Base-by-base conservation (phyloP, 2,329 filamentous ascomycete genomes). In the Hypomyces perniciosus region DNA sequence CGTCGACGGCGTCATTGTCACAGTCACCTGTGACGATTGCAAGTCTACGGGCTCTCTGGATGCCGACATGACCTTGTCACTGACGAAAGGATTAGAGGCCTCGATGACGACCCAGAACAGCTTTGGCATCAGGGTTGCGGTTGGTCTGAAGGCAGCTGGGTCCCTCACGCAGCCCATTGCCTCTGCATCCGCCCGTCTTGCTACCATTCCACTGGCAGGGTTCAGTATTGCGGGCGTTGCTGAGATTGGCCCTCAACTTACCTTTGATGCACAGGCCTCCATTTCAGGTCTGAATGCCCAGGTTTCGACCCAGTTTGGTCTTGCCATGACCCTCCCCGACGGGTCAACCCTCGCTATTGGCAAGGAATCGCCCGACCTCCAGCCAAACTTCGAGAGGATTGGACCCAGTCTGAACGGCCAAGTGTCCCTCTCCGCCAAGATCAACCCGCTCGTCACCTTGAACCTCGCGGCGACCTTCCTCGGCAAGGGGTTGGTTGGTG, bases 231-330 rank as follows among this genome's bases (percentile, higher is more conserved):
- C 42, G 6, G 44, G 35, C 28, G 39, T 53, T n/a, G 48, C 46
- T 43, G 44, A 50, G 33, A 39, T 53, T 8, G 48, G 47, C 2
- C 51, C 51, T n/a, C 27, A 53, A 29, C 41, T 53, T 28, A 46
- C 12, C 43, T 26, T 53, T 10, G 44, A 37, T 9, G 48, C 43
- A 37, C 34, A 47, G 6, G 51, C 51, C 13, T 20, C 9, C 38
- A 38, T 53, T 26, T 51, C 51, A 9, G 33, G 28, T 27, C 13
- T 53, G 31, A 42, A 27, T 33, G 51, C 37, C 7, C 13, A 42
- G 5, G 42, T 49, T 10, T 38, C 43, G 10, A 39, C 48, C 38
- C 29, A 33, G 6, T 37, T 51, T 28, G 51, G 51, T 9, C 43
- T 43, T 10, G 8, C 35, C 6, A 49, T 49, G 27, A 53, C 30